A percentile compares a stretch with the other conserved stretches of the same genome.
phyloP scores from a whole-genome alignment of 495 filamentous ascomycete species.

The Aspergillus steynii region DNA sequence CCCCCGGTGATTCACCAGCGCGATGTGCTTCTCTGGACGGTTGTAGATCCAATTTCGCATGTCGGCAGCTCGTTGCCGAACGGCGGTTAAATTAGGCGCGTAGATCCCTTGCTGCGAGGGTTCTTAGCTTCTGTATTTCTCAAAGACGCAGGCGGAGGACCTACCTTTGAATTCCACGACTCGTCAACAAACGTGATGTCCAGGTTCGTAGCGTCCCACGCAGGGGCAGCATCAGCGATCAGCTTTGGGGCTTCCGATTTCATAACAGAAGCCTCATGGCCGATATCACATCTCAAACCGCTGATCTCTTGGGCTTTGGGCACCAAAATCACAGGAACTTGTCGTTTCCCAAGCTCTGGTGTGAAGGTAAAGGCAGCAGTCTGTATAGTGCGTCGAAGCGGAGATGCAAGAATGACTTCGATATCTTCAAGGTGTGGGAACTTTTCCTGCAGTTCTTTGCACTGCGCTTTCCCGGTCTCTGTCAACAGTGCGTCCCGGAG shows the following conservation, averaged over 20 bases:
- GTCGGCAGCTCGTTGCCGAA: constrained; percentile 14
- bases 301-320: constrained; percentile 25
- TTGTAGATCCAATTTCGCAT: constrained; percentile 21
- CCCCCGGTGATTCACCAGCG: constrained; percentile 21
- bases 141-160: neutral
- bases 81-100: constrained; percentile 14
- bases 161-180: constrained; percentile 25
- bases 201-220: constrained; percentile 8
- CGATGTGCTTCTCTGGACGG: constrained; percentile 21
- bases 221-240: constrained; percentile 9
- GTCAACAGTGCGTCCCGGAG: constrained; percentile 22
- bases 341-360: constrained; percentile 14
- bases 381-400: constrained; percentile 22
- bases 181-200: constrained; percentile 16
- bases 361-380: constrained; percentile 22
- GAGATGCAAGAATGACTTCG: constrained; percentile 19
- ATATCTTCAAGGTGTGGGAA: constrained; percentile 15
- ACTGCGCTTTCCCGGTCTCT: constrained; percentile 20
- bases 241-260: constrained; percentile 10
- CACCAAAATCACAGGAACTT: constrained; percentile 19
- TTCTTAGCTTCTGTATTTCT: neutral
- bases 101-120: constrained; percentile 20
- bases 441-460: constrained; percentile 12
- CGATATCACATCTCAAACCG: constrained; percentile 16
- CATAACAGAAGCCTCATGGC: constrained; percentile 9